phyloP scores from a whole-genome alignment of 2,329 filamentous ascomycete species.

The Aspergillus hiratsukae region DNA sequence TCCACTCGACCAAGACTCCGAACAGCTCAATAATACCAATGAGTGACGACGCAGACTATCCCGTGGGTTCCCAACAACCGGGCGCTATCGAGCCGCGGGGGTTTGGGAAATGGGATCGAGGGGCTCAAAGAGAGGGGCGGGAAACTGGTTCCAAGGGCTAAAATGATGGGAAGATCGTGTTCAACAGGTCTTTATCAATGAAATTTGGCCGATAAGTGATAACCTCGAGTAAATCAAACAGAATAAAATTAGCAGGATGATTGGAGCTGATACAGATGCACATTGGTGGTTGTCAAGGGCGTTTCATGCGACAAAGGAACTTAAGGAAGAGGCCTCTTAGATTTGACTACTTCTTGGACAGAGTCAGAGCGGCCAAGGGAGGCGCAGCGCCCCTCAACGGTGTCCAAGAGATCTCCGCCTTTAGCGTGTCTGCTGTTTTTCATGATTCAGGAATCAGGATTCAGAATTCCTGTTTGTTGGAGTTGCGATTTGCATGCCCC shows the following conservation, averaged over 20 bases:
- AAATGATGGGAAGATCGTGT: background rate
- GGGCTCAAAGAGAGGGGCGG: background rate
- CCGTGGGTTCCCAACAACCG: background rate
- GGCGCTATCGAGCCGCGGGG: background rate
- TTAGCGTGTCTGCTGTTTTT: background rate
- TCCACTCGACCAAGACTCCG: background rate
- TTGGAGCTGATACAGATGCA: background rate
- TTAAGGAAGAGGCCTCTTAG: too few relatives aligned
- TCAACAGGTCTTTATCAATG: background rate
- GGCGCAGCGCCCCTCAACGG: background rate
- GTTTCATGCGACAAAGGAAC: too few relatives aligned
- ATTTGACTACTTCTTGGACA: too few relatives aligned
- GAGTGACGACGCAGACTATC: background rate
- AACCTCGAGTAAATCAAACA: background rate
- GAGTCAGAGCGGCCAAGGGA: background rate
- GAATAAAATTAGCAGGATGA: background rate
- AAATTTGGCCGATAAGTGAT: background rate
- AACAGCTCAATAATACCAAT: background rate
- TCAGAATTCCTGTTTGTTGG: background rate
- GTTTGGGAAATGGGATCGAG: background rate
- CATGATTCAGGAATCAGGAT: background rate
- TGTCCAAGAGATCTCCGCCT: background rate
- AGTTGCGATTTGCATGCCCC: background rate
- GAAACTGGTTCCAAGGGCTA: background rate
- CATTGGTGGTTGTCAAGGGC: background rate